Percentiles rank a stretch among this genome's conserved stretches.
These are phyloP conservation scores for Adansonia rubrostipa DNA, from an alignment of 441 rosid species.

Conservation along the genomic window DNA sequence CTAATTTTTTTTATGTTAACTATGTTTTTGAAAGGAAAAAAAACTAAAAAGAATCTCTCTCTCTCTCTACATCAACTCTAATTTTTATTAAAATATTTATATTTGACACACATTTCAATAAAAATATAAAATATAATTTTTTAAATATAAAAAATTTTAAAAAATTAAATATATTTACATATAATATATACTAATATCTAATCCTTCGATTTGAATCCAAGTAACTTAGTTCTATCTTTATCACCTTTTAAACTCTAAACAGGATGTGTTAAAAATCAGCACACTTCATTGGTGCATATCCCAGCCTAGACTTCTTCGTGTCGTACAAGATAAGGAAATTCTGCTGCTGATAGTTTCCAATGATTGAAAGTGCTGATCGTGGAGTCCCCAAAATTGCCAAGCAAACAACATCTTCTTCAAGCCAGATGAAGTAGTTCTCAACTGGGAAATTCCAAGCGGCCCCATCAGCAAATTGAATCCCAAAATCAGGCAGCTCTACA, in stretches of 20 bases:
- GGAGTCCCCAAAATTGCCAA: conserved; percentile 87
- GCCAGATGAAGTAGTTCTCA: conserved; percentile 68
- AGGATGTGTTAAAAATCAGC: conserved; percentile 53
- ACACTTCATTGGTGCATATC: conserved; percentile 80
- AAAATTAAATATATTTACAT: no score
- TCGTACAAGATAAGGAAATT: conserved; percentile 89
- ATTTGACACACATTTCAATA: no score
- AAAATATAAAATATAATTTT: no score
- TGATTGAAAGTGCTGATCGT: conserved; percentile 71
- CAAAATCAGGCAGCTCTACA: conserved; percentile 69
- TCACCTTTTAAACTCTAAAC: not conserved
- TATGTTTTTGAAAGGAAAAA: no score
- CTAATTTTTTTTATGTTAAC: conserved; percentile 27
- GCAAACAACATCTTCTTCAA: conserved; percentile 69
- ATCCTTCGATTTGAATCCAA: no score
- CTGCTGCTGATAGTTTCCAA: conserved; percentile 97
- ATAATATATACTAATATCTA: no score
- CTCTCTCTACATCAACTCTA: no score
- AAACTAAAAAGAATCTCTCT: no score
- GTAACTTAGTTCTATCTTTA: not conserved
- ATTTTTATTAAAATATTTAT: no score
- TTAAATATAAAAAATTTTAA: no score
- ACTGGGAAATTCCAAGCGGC: conserved; percentile 91
- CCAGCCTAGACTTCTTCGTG: conserved; percentile 80
- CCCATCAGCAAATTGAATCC: conserved; percentile 72